These are phyloP conservation scores for Sugiyamaella novakii DNA, from an alignment of 1,139 yeast species.

Conservation along the genomic window DNA sequence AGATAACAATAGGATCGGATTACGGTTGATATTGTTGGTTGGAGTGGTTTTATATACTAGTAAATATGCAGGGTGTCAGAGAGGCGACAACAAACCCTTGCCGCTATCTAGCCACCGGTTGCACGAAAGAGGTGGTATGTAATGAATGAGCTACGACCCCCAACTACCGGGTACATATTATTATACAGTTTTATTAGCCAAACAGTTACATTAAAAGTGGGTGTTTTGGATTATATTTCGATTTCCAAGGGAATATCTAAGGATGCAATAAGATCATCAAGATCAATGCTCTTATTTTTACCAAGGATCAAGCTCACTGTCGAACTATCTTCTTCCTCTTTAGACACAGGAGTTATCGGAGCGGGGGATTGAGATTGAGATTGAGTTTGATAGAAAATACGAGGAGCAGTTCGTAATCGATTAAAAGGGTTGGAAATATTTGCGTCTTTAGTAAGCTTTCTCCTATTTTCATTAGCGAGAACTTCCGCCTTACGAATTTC, in stretches of 20 bases:
- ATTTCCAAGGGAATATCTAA: slow-evolving; percentile 51
- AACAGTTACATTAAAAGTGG: too few relatives aligned
- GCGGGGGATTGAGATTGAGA: slow-evolving; percentile 33
- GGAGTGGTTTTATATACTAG: too few relatives aligned
- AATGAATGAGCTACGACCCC: too few relatives aligned
- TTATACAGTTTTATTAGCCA: too few relatives aligned
- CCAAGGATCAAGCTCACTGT: slow-evolving; percentile 41
- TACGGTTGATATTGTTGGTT: too few relatives aligned
- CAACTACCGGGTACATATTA: too few relatives aligned
- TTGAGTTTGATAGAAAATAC: slow-evolving; percentile 64
- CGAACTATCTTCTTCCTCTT: slow-evolving; percentile 31
- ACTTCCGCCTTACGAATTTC: slow-evolving; percentile 80
- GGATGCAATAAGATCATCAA: slow-evolving; percentile 52
- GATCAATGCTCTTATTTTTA: slow-evolving; percentile 30
- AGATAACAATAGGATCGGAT: too few relatives aligned
- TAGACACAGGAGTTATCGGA: slow-evolving; percentile 42
- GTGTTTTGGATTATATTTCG: slow-evolving; percentile 35
- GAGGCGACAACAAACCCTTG: too few relatives aligned
- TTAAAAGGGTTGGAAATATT: slow-evolving; percentile 81
- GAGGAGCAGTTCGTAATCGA: slow-evolving; percentile 81
- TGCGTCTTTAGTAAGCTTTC: slow-evolving; percentile 48
- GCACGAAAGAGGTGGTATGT: too few relatives aligned
- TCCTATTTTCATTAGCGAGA: slow-evolving; percentile 59
- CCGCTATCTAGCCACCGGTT: too few relatives aligned
- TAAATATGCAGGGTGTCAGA: too few relatives aligned